Conservation (phyloP, 1,139 yeast species). For the Pichia norvegensis region DNA sequence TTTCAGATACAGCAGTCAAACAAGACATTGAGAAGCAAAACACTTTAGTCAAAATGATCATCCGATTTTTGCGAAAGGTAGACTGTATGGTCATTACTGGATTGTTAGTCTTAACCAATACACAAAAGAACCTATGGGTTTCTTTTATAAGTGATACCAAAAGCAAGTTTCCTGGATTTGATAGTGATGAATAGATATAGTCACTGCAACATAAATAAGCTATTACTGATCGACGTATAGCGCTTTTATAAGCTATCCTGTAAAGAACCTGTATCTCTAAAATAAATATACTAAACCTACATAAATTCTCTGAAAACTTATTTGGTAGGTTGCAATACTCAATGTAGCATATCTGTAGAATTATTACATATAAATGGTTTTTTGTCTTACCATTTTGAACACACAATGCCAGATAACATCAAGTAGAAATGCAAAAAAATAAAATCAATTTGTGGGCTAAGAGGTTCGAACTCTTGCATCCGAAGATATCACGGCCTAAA, state of each 20-base stretch:
- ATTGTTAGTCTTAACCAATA: slow-evolving; percentile 16
- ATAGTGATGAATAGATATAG: slow-evolving; percentile 2
- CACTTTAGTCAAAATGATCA: slow-evolving; percentile 29
- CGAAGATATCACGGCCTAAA: slow-evolving; percentile 29
- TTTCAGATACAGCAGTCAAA: slow-evolving; percentile 42
- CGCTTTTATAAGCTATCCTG: too few species aligned
- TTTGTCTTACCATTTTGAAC: too few species aligned
- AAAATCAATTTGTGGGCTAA: slow-evolving; percentile 26
- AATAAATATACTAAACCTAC: too few species aligned
- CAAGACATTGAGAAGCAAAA: slow-evolving; percentile 42
- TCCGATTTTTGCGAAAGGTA: slow-evolving; percentile 24
- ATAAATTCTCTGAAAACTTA: too few species aligned
- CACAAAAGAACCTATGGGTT: slow-evolving; percentile 19
- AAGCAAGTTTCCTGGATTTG: slow-evolving; percentile 4
- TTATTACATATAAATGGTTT: too few species aligned
- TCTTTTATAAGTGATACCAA: slow-evolving; percentile 12
- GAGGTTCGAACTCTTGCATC: slow-evolving; percentile 32
- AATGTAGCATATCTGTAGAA: too few species aligned
- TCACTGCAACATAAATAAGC: too few species aligned
- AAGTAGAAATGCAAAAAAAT: neutral
- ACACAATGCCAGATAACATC: too few species aligned
- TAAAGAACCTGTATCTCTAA: too few species aligned
- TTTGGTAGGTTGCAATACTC: too few species aligned
- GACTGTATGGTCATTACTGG: slow-evolving; percentile 17
- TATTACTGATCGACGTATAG: too few species aligned